Percentiles rank a stretch among this genome's conserved stretches.
These are phyloP conservation scores for Aspergillus texensis DNA, from an alignment of 2,329 filamentous ascomycete species.

Conservation along the genomic window DNA sequence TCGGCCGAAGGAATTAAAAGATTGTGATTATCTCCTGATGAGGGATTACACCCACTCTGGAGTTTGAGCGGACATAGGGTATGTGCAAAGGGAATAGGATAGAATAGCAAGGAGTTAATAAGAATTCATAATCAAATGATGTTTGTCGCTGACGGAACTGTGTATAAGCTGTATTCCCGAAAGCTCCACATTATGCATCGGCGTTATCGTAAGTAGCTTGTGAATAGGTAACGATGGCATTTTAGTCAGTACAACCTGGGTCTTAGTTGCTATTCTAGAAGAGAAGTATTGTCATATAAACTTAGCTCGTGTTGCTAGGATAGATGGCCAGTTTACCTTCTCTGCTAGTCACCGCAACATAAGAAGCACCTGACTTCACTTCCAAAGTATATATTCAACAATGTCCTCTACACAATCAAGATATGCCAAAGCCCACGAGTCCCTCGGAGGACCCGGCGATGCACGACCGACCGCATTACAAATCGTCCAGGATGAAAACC, in stretches of 20 bases:
- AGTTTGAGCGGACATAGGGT: neutral
- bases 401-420: neutral
- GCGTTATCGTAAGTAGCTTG: neutral
- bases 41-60: neutral
- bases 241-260: neutral
- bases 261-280: neutral
- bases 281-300: neutral
- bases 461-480: conserved; percentile 37
- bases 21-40: neutral
- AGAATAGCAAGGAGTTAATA: neutral
- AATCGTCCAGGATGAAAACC: conserved; percentile 33
- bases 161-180: neutral
- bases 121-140: neutral
- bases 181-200: neutral
- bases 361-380: neutral
- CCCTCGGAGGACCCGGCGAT: conserved; percentile 21
- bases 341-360: neutral
- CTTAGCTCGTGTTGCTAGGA: neutral
- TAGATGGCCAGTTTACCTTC: neutral
- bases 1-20: neutral
- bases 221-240: neutral
- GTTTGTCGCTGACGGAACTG: neutral
- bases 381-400: neutral
- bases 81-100: neutral
- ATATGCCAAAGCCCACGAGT: neutral